Evolutionary conservation across 139 green algal genomes (phyloP).

Genomic region (Closterium sp.): DNA sequence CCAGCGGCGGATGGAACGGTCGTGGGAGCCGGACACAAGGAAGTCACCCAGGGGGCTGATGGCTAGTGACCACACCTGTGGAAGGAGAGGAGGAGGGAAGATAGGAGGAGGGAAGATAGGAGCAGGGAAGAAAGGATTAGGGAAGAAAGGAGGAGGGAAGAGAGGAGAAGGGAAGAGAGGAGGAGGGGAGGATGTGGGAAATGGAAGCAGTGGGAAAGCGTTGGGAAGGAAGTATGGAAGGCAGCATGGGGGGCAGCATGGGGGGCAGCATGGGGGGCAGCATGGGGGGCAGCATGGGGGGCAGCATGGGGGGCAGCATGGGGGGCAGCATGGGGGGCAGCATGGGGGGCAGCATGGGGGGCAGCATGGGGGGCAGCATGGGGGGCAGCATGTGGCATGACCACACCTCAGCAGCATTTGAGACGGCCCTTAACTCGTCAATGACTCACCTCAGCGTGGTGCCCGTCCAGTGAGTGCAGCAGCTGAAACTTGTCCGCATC

Average conservation of each 20-base stretch:
- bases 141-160: no score
- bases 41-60: conserved; percentile 81
- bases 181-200: conserved; percentile 70
- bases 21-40: conserved; percentile 69
- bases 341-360: no score
- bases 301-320: no score
- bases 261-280: no score
- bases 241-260: no score
- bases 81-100: conserved; percentile 71
- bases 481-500: conserved; percentile 70
- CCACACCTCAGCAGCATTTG: not conserved
- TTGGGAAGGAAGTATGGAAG: no score
- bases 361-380: conserved; percentile 90
- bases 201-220: no score
- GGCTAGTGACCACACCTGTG: conserved; percentile 80
- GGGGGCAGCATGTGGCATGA: no score
- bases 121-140: conserved; percentile 72
- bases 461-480: not conserved
- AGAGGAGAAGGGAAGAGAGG: not conserved
- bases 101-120: conserved; percentile 68
- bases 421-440: not conserved
- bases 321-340: no score
- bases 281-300: no score
- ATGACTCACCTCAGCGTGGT: no score
- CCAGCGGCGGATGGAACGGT: conserved; percentile 85